Conservation (phyloP, 1,284 basidiomycete species). For the Hypsizygus ulmarius region DNA sequence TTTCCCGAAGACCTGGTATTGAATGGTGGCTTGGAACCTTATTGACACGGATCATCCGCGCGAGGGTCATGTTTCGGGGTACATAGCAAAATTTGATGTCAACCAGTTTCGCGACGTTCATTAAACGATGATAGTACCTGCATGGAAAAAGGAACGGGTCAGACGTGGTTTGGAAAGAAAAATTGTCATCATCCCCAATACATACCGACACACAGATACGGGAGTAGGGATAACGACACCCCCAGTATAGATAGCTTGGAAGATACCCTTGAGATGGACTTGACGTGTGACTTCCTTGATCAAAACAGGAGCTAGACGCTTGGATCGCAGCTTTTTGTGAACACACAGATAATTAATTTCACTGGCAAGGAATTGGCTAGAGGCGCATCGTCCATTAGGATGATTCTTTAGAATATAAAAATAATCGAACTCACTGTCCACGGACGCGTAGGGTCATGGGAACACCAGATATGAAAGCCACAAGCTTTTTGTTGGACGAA, state of each 20-base stretch:
- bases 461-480: constrained; percentile 98
- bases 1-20: constrained; percentile 77
- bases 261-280: constrained; percentile 86
- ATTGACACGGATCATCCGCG: constrained; percentile 78
- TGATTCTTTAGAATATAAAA: neutral
- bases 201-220: constrained; percentile 76
- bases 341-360: constrained; percentile 99
- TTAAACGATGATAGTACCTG: constrained; percentile 90
- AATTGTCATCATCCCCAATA: constrained; percentile 5
- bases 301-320: constrained; percentile 92
- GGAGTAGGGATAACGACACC: constrained; percentile 91
- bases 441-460: constrained; percentile 83
- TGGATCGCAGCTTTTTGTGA: constrained; percentile 96
- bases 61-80: constrained; percentile 81
- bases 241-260: constrained; percentile 97
- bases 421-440: constrained; percentile 57
- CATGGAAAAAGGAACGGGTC: neutral
- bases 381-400: neutral
- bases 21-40: constrained; percentile 59
- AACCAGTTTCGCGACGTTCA: constrained; percentile 92
- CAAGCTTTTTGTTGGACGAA: constrained; percentile 84
- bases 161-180: neutral
- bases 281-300: constrained; percentile 98
- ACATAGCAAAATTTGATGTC: constrained; percentile 91
- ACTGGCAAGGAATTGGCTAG: constrained; percentile 67